A percentile compares a stretch with the other conserved stretches of the same genome.
Conservation (phyloP, 176 grass and related monocot genomes). For the Cenchrus americanus region DNA sequence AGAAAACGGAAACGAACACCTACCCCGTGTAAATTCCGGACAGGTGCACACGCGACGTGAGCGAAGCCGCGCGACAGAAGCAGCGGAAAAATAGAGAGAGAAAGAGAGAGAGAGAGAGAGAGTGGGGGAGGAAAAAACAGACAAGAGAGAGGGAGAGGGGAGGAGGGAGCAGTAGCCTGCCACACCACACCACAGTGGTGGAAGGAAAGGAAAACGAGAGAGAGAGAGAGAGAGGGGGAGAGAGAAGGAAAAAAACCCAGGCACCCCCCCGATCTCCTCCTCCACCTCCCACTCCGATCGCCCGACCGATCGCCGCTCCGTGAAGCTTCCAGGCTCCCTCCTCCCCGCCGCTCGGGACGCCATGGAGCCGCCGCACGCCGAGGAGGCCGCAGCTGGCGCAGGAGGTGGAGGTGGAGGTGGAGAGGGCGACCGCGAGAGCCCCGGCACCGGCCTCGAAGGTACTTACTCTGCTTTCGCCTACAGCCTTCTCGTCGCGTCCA, state of each 20-base stretch:
- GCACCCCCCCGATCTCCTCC: slow-evolving; percentile 47
- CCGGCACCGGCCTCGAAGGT: slow-evolving; percentile 79
- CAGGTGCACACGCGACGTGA: slow-evolving; percentile 37
- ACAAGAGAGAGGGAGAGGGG: neutral
- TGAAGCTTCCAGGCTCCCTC: slow-evolving; percentile 39
- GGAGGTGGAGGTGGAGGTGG: slow-evolving; percentile 2
- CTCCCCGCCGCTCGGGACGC: slow-evolving; percentile 26
- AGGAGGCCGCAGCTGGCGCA: neutral
- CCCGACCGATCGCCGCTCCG: slow-evolving; percentile 41
- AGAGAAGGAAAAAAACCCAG: slow-evolving; percentile 28
- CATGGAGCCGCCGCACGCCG: slow-evolving; percentile 32
- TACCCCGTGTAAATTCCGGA: slow-evolving; percentile 39
- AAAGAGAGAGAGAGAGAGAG: neutral
- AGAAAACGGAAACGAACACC: neutral
- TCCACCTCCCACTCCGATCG: slow-evolving; percentile 40
- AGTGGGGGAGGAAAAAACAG: neutral
- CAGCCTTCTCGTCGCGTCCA: neutral
- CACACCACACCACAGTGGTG: slow-evolving; percentile 50
- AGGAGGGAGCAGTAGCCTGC: slow-evolving; percentile 37
- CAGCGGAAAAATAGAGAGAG: slow-evolving; percentile 36
- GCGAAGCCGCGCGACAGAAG: slow-evolving; percentile 13
- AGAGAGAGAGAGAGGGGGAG: slow-evolving; percentile 21
- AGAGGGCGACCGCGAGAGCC: slow-evolving; percentile 40
- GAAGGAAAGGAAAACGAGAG: slow-evolving; percentile 44
- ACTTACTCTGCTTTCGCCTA: neutral